Base-by-base conservation (phyloP, 2,329 filamentous ascomycete genomes). In the Penicillium crustosum region DNA sequence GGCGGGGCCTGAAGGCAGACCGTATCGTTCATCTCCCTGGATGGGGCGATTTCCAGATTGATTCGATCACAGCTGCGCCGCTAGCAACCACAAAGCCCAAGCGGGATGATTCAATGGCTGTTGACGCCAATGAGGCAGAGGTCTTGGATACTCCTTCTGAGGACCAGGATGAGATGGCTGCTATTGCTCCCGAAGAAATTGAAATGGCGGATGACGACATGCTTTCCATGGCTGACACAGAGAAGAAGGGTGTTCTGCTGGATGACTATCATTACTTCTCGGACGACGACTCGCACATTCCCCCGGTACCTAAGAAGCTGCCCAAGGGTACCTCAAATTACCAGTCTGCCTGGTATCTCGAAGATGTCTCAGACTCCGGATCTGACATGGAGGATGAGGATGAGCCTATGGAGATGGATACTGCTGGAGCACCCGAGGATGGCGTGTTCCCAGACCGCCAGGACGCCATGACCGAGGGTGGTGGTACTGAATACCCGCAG, bases 201-300 rank as follows among this genome's bases (percentile, higher is more conserved):
- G 80, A 85, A 58, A 94, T 96, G 91, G 81, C 85, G 25, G 89
- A 90, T 60, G 83, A 86, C 23, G 84, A 85, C 23, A 70, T 78
- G 78, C 57, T 81, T 66, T 72, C 80, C 60, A 65, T 83, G 68
- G 81, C 80, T 4, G 78, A 81, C 23, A 78, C 80, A 2, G 80
- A 82, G 43, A 87, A 88, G 70, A 96, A 93, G 77, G 94, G 93
- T 63, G 94, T 99, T 1, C 79, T 99, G 41, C 82, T 99, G 10
- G 94, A 99, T 66, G 93, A 97, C 65, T 93, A 99, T 73, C 93
- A 97, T 73, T 99, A 99, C 75, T 99, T 97, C 71, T 93, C 93
- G 0, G 93, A 97, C 43, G 91, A 94, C 47, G 89, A 94, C 53
- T 78, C 75, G 5, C 81, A 86, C 53, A 79, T 82, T 19, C 79